These are phyloP conservation scores for Orbilia blumenaviensis DNA, from an alignment of 2,329 filamentous ascomycete species.

Conservation along the genomic window DNA sequence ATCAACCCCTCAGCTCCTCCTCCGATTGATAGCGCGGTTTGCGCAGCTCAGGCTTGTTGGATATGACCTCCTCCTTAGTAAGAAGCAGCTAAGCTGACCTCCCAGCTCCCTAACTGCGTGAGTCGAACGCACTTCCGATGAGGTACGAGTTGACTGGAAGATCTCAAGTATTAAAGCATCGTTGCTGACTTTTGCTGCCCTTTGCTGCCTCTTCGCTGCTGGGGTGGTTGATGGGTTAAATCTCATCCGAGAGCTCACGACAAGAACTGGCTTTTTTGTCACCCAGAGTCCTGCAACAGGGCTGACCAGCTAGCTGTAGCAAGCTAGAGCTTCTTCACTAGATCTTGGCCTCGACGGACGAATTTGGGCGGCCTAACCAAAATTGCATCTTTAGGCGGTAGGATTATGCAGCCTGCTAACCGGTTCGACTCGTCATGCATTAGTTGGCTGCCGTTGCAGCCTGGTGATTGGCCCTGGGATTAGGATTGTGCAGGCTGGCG, in stretches of 20 bases:
- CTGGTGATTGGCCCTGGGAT: conserved; percentile 37
- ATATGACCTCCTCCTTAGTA: conserved; percentile 27
- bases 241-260: conserved; percentile 29
- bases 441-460: conserved; percentile 23
- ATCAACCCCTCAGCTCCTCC: conserved; percentile 45
- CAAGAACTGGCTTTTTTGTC: conserved; percentile 41
- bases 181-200: conserved; percentile 15
- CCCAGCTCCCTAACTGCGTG: conserved; percentile 49
- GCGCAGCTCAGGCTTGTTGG: conserved; percentile 35
- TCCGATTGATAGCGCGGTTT: conserved; percentile 34
- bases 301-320: conserved; percentile 22
- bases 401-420: conserved; percentile 42
- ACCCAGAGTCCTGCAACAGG: conserved; percentile 25
- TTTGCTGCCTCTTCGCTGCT: conserved; percentile 6
- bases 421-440: conserved; percentile 28
- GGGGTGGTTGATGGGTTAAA: conserved; percentile 48
- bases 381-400: conserved; percentile 48
- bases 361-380: conserved; percentile 42
- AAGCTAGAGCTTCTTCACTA: conserved; percentile 16
- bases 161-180: conserved; percentile 39
- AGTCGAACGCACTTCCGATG: conserved; percentile 47
- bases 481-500: conserved; percentile 36
- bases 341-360: conserved; percentile 8
- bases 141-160: conserved; percentile 42
- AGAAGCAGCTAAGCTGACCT: conserved; percentile 46